These are phyloP conservation scores for Saccharum spontaneum DNA, from an alignment of 176 grass and related monocot genomes.

Conservation along the genomic window DNA sequence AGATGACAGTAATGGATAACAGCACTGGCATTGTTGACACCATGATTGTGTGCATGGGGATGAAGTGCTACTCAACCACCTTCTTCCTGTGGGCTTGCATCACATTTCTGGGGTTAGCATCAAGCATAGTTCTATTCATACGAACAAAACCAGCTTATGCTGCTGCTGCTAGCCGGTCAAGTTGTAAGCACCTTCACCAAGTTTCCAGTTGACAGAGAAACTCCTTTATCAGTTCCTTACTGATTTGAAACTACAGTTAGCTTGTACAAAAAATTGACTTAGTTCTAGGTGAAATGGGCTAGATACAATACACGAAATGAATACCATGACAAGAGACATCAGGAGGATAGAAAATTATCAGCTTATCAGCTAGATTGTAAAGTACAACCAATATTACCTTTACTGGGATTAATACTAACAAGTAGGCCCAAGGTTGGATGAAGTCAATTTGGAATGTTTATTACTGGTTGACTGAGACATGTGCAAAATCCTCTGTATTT, in stretches of 20 bases:
- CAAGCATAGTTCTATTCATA: slow-evolving; percentile 65
- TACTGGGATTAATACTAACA: slow-evolving; percentile 22
- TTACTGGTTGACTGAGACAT: not conserved
- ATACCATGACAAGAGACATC: not conserved
- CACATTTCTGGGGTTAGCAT: slow-evolving; percentile 55
- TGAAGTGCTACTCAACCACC: slow-evolving; percentile 72
- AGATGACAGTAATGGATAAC: slow-evolving; percentile 31
- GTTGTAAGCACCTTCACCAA: slow-evolving; percentile 35
- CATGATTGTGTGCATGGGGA: slow-evolving; percentile 83
- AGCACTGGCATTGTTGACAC: slow-evolving; percentile 39
- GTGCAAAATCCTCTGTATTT: too few relatives aligned
- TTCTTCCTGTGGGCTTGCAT: slow-evolving; percentile 81
- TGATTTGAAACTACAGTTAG: slow-evolving; percentile 1
- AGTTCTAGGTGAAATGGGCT: not conserved
- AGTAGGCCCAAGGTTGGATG: not conserved
- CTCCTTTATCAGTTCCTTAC: not conserved
- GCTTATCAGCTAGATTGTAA: not conserved
- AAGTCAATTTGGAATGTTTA: not conserved
- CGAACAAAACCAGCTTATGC: slow-evolving; percentile 60
- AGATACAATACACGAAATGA: slow-evolving; percentile 10
- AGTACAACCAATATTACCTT: not conserved
- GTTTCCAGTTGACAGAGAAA: slow-evolving; percentile 23
- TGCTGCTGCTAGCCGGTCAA: slow-evolving; percentile 17
- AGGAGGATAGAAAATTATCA: not conserved
- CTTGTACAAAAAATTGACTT: slow-evolving; percentile 28